Conservation (phyloP, 2,329 filamentous ascomycete species). For the Trichoderma sp. region DNA sequence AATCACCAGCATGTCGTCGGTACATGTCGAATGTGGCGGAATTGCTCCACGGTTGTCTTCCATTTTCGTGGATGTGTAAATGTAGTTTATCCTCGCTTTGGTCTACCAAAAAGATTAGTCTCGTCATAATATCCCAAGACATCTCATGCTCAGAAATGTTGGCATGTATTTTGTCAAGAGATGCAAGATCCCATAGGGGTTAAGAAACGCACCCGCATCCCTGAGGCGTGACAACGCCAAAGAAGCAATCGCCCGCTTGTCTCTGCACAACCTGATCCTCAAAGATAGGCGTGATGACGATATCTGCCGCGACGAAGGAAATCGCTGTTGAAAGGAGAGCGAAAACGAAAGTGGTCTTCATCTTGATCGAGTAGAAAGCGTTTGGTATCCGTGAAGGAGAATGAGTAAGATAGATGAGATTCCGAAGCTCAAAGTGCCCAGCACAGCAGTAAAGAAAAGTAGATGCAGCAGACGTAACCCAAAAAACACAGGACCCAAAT, state of each 20-base stretch:
- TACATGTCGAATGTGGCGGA: background rate
- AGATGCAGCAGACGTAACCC: background rate
- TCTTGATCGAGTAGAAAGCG: conserved; percentile 20
- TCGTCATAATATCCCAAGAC: background rate
- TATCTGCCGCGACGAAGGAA: conserved; percentile 52
- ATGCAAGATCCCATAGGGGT: background rate
- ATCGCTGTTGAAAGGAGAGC: conserved; percentile 46
- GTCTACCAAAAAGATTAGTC: background rate
- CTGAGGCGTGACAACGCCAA: conserved; percentile 56
- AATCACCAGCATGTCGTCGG: background rate
- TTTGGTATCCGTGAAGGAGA: background rate
- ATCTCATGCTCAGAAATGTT: background rate
- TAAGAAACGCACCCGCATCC: conserved; percentile 54
- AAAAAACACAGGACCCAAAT: background rate
- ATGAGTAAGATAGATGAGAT: background rate
- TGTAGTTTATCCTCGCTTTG: background rate
- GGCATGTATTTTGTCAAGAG: background rate
- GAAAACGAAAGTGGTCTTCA: conserved; percentile 34
- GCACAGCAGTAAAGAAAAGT: background rate
- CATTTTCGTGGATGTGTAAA: background rate
- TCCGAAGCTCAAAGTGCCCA: background rate
- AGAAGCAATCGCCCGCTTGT: conserved; percentile 53
- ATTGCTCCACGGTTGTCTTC: background rate
- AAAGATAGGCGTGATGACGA: conserved; percentile 57
- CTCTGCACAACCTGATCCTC: conserved; percentile 54